Conservation (phyloP, 2,329 filamentous ascomycete species). For the Chaetomium globosum region DNA sequence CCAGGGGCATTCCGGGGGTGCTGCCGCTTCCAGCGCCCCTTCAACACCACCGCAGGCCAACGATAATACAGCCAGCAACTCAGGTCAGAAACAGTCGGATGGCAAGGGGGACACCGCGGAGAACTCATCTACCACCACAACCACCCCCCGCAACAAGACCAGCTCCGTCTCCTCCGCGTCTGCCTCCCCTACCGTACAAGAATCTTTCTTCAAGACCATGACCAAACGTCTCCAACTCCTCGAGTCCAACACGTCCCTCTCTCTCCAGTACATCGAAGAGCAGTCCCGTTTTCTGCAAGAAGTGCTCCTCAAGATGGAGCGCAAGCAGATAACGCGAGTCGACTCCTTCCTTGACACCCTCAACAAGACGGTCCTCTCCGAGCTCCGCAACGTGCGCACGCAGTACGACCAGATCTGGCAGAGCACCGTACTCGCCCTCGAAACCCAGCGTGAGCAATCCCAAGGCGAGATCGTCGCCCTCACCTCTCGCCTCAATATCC, state of each 20-base stretch:
- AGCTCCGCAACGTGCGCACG: conserved; percentile 74
- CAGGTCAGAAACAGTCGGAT: conserved; percentile 24
- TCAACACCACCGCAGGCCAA: conserved; percentile 15
- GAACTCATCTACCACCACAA: conserved; percentile 26
- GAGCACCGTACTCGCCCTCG: conserved; percentile 87
- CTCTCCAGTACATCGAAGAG: conserved; percentile 93
- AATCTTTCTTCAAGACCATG: conserved; percentile 96
- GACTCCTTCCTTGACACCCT: conserved; percentile 78
- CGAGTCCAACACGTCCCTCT: conserved; percentile 89
- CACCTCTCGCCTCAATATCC: conserved; percentile 75
- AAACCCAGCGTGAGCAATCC: conserved; percentile 82
- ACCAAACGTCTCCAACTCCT: conserved; percentile 89
- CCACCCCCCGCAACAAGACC: conserved; percentile 43
- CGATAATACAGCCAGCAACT: conserved; percentile 18
- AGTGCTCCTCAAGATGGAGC: conserved; percentile 82
- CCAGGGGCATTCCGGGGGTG: conserved; percentile 23
- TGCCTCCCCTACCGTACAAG: conserved; percentile 81
- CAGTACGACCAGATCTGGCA: conserved; percentile 98
- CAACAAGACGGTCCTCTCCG: conserved; percentile 83
- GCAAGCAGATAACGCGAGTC: conserved; percentile 81
- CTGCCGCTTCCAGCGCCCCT: conserved; percentile 12
- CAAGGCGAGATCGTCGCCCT: conserved; percentile 82
- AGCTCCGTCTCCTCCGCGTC: conserved; percentile 48
- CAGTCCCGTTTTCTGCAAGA: conserved; percentile 89
- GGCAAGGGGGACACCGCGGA: conserved; percentile 20